Evolutionary conservation across 371 early-diverging fungal species (phyloP).

Genomic region (Circinella minor): DNA sequence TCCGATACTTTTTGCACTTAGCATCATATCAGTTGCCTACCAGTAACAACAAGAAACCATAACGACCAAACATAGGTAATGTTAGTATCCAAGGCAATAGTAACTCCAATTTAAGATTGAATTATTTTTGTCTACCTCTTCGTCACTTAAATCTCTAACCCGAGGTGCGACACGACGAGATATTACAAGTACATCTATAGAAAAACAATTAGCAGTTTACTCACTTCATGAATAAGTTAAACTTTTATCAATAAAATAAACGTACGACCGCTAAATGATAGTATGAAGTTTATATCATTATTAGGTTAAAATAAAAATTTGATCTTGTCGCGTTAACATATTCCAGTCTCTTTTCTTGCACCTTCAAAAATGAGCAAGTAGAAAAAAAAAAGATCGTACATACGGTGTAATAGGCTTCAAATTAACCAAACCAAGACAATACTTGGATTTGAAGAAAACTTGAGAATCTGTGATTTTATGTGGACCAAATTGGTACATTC

Average conservation of each 20-base stretch:
- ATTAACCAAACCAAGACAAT: slow-evolving; percentile 83
- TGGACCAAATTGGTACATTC: slow-evolving; percentile 63
- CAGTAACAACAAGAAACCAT: background rate
- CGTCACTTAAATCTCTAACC: slow-evolving; percentile 73
- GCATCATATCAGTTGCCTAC: slow-evolving; percentile 75
- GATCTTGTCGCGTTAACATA: too few species aligned
- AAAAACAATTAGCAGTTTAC: background rate
- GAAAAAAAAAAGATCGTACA: slow-evolving; percentile 7
- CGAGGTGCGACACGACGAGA: slow-evolving; percentile 72
- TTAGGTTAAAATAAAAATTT: too few species aligned
- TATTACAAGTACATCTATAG: slow-evolving; percentile 82
- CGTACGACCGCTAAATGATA: too few species aligned
- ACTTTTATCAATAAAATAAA: too few species aligned
- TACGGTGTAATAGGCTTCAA: slow-evolving; percentile 86
- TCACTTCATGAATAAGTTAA: too few species aligned
- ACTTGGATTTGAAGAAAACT: slow-evolving; percentile 73
- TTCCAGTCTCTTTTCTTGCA: too few species aligned
- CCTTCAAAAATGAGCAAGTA: background rate
- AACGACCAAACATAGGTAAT: too few species aligned
- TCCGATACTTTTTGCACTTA: slow-evolving; percentile 79
- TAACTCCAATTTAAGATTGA: too few species aligned
- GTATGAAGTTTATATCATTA: too few species aligned
- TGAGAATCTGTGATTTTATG: slow-evolving; percentile 66
- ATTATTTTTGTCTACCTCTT: slow-evolving; percentile 61
- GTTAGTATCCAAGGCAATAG: too few species aligned